Percentiles rank a stretch among this genome's conserved stretches.
phyloP scores from a whole-genome alignment of 78 protist species.

The Ministeria vibrans region DNA sequence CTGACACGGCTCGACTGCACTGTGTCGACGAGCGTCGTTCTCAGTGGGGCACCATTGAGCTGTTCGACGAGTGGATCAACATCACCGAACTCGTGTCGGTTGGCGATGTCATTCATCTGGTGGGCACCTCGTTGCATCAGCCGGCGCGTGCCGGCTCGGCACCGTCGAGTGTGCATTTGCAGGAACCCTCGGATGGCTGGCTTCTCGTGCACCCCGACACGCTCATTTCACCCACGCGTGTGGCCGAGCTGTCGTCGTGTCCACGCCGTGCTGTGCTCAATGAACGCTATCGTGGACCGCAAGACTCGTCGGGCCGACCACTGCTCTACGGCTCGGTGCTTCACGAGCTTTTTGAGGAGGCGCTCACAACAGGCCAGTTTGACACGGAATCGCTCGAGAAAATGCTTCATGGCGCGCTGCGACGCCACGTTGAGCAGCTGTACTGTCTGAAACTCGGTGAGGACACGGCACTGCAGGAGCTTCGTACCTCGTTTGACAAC shows the following conservation, averaged over 20 bases:
- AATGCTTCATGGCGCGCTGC: not conserved
- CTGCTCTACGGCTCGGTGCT: constrained; percentile 6
- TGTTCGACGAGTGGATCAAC: too few species aligned
- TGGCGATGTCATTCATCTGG: too few species aligned
- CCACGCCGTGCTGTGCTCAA: constrained; percentile 23
- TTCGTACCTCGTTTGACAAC: not conserved
- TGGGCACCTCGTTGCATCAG: too few species aligned
- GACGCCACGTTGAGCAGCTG: not conserved
- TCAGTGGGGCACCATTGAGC: too few species aligned
- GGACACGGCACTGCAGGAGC: not conserved
- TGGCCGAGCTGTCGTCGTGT: constrained; percentile 17
- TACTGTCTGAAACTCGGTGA: not conserved
- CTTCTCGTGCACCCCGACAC: constrained; percentile 28
- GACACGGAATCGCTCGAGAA: not conserved
- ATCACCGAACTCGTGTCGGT: too few species aligned
- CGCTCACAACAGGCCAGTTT: not conserved
- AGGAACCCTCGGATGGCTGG: too few species aligned
- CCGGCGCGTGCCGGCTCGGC: too few species aligned
- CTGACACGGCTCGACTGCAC: too few species aligned
- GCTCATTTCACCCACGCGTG: constrained; percentile 26
- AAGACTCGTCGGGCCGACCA: not conserved
- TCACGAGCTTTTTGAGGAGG: constrained; percentile 24
- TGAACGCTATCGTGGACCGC: not conserved
- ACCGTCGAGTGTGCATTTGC: too few species aligned
- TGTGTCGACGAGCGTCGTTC: too few species aligned